A percentile compares a stretch with the other conserved stretches of the same genome.
Conservation (phyloP, 352 stramenopile species). For the Blastocystis sp. region DNA sequence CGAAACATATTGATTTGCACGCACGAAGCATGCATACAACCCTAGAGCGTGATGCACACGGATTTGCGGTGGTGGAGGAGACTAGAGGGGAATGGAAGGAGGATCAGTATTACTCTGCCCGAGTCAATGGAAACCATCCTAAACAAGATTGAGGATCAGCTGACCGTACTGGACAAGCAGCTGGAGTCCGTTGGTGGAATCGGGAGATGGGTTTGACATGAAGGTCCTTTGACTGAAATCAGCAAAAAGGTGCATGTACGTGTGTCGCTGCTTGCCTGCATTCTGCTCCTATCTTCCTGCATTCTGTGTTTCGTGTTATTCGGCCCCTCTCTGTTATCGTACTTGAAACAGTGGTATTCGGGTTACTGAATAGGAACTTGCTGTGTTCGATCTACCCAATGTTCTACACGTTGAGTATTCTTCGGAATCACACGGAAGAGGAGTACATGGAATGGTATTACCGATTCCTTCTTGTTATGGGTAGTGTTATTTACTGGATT, state of each 20-base stretch:
- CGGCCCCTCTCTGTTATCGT: slow-evolving; percentile 53
- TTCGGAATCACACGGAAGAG: slow-evolving; percentile 23
- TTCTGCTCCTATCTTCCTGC: neutral
- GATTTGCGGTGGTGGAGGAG: too few relatives aligned
- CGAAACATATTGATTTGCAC: too few relatives aligned
- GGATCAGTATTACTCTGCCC: too few relatives aligned
- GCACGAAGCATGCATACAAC: too few relatives aligned
- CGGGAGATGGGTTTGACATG: neutral
- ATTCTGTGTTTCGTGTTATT: slow-evolving; percentile 44
- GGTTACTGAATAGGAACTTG: slow-evolving; percentile 11
- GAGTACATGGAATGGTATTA: slow-evolving; percentile 40
- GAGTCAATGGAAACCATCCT: slow-evolving; percentile 30
- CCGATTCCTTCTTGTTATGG: neutral
- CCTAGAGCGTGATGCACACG: too few relatives aligned
- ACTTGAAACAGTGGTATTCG: neutral
- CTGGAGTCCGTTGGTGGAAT: slow-evolving; percentile 12
- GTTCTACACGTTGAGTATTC: slow-evolving; percentile 12
- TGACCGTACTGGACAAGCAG: slow-evolving; percentile 36
- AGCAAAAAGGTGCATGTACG: slow-evolving; percentile 56
- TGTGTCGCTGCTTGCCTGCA: slow-evolving; percentile 37
- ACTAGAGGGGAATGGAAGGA: too few relatives aligned
- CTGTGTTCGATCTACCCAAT: slow-evolving; percentile 38
- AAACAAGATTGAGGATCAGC: slow-evolving; percentile 56
- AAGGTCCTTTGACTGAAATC: slow-evolving; percentile 23
- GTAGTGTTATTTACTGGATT: slow-evolving; percentile 58